phyloP scores from a whole-genome alignment of 1,284 basidiomycete genomes.

The Nidula niveotomentosa region DNA sequence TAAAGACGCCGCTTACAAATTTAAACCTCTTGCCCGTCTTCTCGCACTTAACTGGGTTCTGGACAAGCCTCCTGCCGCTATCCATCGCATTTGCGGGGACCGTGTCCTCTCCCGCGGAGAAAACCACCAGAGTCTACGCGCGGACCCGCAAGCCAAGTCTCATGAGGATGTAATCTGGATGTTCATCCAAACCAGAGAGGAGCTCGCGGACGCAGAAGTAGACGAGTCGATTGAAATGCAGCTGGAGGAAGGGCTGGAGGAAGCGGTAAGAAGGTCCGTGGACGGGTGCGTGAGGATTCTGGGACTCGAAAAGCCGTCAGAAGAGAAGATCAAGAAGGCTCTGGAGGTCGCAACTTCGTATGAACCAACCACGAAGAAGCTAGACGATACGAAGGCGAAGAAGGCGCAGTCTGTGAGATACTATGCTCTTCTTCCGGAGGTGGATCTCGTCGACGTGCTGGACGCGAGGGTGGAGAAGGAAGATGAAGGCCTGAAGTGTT shows the following conservation, averaged over 20 bases:
- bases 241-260: slow-evolving; percentile 42
- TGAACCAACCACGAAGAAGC: slow-evolving; percentile 32
- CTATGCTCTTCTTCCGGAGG: slow-evolving; percentile 76
- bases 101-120: slow-evolving; percentile 75
- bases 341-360: slow-evolving; percentile 57
- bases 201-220: slow-evolving; percentile 72
- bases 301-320: slow-evolving; percentile 49
- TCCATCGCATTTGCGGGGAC: slow-evolving; percentile 77
- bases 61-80: slow-evolving; percentile 47
- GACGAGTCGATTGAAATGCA: slow-evolving; percentile 74
- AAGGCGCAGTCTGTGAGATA: slow-evolving; percentile 47
- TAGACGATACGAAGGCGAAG: slow-evolving; percentile 29
- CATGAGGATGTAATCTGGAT: slow-evolving; percentile 85
- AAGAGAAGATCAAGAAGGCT: slow-evolving; percentile 61
- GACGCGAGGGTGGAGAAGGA: slow-evolving; percentile 19
- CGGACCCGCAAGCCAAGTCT: slow-evolving; percentile 45
- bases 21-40: slow-evolving; percentile 58
- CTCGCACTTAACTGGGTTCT: slow-evolving; percentile 81
- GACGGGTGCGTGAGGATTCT: slow-evolving; percentile 54
- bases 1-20: slow-evolving; percentile 46
- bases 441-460: slow-evolving; percentile 57
- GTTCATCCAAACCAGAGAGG: slow-evolving; percentile 72
- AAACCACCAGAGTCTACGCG: slow-evolving; percentile 81
- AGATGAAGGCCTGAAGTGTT: slow-evolving; percentile 23
- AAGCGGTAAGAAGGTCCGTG: slow-evolving; percentile 59